A percentile compares a stretch with the other conserved stretches of the same genome.
Evolutionary conservation across 768 basidiomycete genomes (phyloP).

Genomic region (Paxillus rubicundulus): DNA sequence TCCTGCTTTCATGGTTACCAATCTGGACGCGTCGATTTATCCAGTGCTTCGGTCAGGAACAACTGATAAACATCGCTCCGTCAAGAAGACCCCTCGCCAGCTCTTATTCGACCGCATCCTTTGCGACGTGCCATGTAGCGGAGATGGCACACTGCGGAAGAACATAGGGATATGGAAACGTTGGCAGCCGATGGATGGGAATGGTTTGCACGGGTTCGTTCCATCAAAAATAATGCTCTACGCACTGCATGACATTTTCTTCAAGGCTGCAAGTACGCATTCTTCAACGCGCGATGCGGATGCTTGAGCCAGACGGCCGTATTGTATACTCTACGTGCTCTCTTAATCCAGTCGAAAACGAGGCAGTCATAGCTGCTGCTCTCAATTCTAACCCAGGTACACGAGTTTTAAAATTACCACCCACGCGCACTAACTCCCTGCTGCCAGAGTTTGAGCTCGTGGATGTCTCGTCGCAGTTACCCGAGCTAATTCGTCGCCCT

Average conservation of each 20-base stretch:
- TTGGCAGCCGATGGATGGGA: conserved; percentile 87
- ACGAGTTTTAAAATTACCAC: neutral
- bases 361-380: conserved; percentile 89
- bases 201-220: conserved; percentile 81
- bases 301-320: conserved; percentile 76
- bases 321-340: conserved; percentile 99
- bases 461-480: conserved; percentile 70
- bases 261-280: conserved; percentile 88
- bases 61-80: conserved; percentile 29
- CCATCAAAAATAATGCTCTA: neutral
- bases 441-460: conserved; percentile 69
- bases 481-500: conserved; percentile 68
- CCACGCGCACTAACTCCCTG: neutral
- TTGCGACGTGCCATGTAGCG: conserved; percentile 97
- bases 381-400: conserved; percentile 68
- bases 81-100: conserved; percentile 40
- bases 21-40: conserved; percentile 89
- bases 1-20: conserved; percentile 92
- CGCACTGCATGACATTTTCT: conserved; percentile 3
- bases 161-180: conserved; percentile 93
- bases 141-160: conserved; percentile 94
- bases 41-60: conserved; percentile 50
- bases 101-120: conserved; percentile 90
- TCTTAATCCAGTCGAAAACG: conserved; percentile 95
- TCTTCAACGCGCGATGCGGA: conserved; percentile 86